phyloP scores from a whole-genome alignment of 306 rosid genomes.

The Comarum palustre region DNA sequence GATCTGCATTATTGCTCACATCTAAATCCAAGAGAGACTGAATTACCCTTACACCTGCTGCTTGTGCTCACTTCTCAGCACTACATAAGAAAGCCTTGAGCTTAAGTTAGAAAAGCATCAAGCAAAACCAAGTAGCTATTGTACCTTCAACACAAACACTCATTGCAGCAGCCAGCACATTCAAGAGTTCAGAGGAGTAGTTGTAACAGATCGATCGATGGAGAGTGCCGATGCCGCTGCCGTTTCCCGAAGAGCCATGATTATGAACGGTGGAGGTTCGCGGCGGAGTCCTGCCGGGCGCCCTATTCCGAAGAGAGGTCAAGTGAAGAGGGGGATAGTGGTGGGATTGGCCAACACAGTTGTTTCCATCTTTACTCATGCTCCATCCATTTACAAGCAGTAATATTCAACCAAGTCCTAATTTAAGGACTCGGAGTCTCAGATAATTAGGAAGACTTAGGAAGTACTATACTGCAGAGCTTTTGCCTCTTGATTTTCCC shows the following conservation, averaged over 20 bases:
- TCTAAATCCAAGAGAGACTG: not conserved
- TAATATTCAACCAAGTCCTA: not conserved
- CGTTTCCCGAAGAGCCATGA: conserved; percentile 18
- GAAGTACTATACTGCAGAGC: not conserved
- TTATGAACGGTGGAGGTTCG: conserved; percentile 31
- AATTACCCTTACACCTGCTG: not conserved
- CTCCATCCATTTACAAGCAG: not conserved
- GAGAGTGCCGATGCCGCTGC: conserved; percentile 23
- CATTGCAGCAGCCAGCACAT: not conserved
- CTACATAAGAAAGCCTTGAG: conserved; percentile 7
- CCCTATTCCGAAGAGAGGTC: conserved; percentile 65
- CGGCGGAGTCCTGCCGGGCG: conserved; percentile 38
- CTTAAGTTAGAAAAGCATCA: not conserved
- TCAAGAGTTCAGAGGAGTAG: not conserved
- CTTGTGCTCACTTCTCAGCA: not conserved
- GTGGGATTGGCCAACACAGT: conserved; percentile 60
- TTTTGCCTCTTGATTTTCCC: not conserved
- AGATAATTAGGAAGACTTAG: not conserved
- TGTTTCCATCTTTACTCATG: conserved; percentile 46
- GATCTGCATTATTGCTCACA: not conserved
- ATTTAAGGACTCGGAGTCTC: not conserved
- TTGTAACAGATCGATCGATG: conserved; percentile 17
- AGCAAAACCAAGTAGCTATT: not conserved
- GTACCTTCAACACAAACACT: not conserved
- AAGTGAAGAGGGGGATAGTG: conserved; percentile 56